Evolutionary conservation across 2,329 filamentous ascomycete genomes (phyloP).

Genomic region (Fusarium sterilihyphosum): DNA sequence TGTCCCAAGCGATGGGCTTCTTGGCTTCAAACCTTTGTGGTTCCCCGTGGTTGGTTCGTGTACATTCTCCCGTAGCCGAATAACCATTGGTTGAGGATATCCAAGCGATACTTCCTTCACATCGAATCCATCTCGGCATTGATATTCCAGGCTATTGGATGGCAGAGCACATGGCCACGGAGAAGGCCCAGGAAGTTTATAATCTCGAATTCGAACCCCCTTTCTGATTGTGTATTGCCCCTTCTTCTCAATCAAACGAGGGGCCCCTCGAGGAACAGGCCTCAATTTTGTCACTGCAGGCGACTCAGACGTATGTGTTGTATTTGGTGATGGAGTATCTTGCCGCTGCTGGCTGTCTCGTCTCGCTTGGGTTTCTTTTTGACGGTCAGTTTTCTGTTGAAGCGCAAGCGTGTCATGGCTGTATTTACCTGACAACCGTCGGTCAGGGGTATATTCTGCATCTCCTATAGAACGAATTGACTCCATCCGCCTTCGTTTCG

Average conservation of each 20-base stretch:
- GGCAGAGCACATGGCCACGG: background rate
- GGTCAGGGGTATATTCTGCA: background rate
- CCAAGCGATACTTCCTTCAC: constrained; percentile 28
- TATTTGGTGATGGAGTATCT: background rate
- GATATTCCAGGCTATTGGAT: constrained; percentile 33
- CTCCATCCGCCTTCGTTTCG: constrained; percentile 29
- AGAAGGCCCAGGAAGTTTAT: constrained; percentile 31
- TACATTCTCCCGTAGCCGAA: background rate
- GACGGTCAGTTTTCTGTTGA: background rate
- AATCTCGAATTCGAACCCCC: constrained; percentile 46
- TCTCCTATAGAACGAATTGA: constrained; percentile 24
- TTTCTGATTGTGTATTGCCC: constrained; percentile 43
- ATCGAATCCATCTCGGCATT: constrained; percentile 48
- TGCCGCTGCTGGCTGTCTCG: background rate
- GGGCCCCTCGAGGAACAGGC: constrained; percentile 42
- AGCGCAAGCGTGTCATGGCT: background rate
- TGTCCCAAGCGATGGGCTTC: constrained; percentile 21
- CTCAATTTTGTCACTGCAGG: constrained; percentile 27
- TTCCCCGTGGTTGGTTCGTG: background rate
- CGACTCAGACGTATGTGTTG: background rate
- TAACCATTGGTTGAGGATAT: constrained; percentile 23
- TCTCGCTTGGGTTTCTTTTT: background rate
- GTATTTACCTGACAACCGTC: background rate
- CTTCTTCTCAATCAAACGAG: constrained; percentile 38
- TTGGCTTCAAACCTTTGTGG: background rate